Evolutionary conservation across 225 moss, liverwort and hornwort genomes (phyloP).

Genomic region (Antitrichia curtipendula): DNA sequence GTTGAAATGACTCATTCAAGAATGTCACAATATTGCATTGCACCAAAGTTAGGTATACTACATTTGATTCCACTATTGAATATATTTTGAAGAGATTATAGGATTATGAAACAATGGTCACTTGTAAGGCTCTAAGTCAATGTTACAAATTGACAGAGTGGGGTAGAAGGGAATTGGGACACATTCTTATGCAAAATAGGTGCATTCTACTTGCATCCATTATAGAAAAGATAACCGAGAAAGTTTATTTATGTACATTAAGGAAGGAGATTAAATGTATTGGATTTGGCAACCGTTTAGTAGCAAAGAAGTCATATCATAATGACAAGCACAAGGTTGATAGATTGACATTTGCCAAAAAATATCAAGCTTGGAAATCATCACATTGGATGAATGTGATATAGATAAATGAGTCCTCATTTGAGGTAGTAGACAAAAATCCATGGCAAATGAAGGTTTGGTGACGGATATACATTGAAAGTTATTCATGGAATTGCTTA

Average conservation of each 20-base stretch:
- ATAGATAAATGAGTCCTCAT: too few relatives aligned
- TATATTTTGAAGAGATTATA: neutral
- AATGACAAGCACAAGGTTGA: neutral
- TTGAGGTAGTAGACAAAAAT: too few relatives aligned
- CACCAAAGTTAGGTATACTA: neutral
- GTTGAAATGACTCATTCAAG: neutral
- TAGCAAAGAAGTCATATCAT: neutral
- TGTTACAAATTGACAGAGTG: accelerated
- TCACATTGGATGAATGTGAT: too few relatives aligned
- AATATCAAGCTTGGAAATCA: too few relatives aligned
- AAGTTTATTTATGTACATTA: neutral
- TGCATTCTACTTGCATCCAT: neutral
- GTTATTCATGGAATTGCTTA: too few relatives aligned
- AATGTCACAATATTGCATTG: neutral
- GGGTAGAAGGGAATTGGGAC: neutral
- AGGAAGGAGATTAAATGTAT: neutral
- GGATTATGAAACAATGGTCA: neutral
- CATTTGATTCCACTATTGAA: accelerated
- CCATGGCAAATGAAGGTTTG: too few relatives aligned
- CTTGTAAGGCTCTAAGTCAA: accelerated
- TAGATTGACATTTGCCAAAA: too few relatives aligned
- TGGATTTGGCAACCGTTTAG: neutral
- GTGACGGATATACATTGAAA: accelerated
- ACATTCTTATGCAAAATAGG: neutral
- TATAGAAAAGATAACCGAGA: neutral